Evolutionary conservation across 2,329 filamentous ascomycete genomes (phyloP).

Genomic region (Daldinia eschscholtzii): DNA sequence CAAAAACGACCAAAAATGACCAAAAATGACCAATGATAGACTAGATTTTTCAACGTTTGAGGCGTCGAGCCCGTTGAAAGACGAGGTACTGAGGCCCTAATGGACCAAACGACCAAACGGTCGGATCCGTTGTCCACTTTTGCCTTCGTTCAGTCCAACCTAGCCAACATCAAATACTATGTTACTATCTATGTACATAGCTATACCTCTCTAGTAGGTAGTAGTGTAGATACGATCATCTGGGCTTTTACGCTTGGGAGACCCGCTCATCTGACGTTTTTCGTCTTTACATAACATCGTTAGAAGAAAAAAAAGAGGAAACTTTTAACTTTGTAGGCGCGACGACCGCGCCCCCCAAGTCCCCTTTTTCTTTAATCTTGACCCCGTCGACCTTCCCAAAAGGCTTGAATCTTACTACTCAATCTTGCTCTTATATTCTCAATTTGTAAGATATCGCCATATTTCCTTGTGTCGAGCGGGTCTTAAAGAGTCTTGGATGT

Average conservation of each 20-base stretch:
- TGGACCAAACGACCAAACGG: slow-evolving; percentile 31
- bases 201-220: background rate
- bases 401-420: slow-evolving; percentile 35
- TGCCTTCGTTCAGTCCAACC: slow-evolving; percentile 9
- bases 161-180: no score
- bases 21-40: slow-evolving; percentile 25
- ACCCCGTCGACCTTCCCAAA: slow-evolving; percentile 35
- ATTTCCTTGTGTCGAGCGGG: background rate
- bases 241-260: background rate
- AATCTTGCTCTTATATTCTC: slow-evolving; percentile 44
- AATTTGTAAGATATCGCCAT: slow-evolving; percentile 27
- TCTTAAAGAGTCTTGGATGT: slow-evolving; percentile 3
- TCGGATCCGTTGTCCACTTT: slow-evolving; percentile 40
- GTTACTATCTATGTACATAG: background rate
- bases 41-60: slow-evolving; percentile 16
- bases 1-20: no score
- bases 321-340: slow-evolving; percentile 12
- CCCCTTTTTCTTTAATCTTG: slow-evolving; percentile 6
- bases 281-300: background rate
- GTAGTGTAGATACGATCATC: slow-evolving; percentile 6
- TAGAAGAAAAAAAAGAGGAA: background rate
- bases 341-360: slow-evolving; percentile 16
- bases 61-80: slow-evolving; percentile 35
- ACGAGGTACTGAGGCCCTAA: slow-evolving; percentile 32
- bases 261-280: slow-evolving; percentile 3